Base-by-base conservation (phyloP, 2,329 filamentous ascomycete genomes). In the Hortaea werneckii region DNA sequence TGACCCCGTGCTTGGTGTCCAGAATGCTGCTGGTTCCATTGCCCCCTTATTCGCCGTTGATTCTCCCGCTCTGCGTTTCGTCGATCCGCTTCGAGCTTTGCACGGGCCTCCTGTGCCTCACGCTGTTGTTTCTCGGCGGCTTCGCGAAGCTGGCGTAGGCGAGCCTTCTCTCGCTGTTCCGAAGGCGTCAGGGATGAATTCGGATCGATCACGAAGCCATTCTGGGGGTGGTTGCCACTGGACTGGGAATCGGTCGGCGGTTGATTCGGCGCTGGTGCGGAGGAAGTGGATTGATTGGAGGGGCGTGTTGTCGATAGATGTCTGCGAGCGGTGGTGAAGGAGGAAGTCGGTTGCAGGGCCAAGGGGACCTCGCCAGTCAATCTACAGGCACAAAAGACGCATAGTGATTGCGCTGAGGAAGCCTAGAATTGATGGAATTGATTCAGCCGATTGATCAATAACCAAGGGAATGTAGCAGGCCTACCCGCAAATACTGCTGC, bases 371-470 rank as follows among this genome's bases (percentile, higher is more conserved):
- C 49, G 20, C 52, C 49, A 40, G 50, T 41, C 35, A 61, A 47
- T 40, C 55, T 54, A 50, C 51, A 62, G 13, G 60, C 55, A 45
- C 61, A 65, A 49, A 63, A 59, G 48, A 62, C 45, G 51, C 62
- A 64, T 42, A 65, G 46, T 37, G 50, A 53, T 48, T 59, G 57
- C 43, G 57, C 52, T 43, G 59, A 58, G 43, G 58, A 54, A 28
- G 57, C 46, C 58, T 59, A 42, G 5, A 9, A 41, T 29, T n/a
- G 8, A 45, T 57, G 48, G 52, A 50, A 37, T 20, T 20, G 20
- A 20, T 20, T 20, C 20, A 20, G 20, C 20, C 20, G 8, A 41
- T 29, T n/a, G 8, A 45, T 57, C 49, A 54, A 50, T 39, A n/a
- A 30, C 29, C 12, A 38, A 0, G 20, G 28, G 10, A 7, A 43